phyloP scores from a whole-genome alignment of 228 moss, liverwort and hornwort genomes.

The Sphagnum magellanicum region DNA sequence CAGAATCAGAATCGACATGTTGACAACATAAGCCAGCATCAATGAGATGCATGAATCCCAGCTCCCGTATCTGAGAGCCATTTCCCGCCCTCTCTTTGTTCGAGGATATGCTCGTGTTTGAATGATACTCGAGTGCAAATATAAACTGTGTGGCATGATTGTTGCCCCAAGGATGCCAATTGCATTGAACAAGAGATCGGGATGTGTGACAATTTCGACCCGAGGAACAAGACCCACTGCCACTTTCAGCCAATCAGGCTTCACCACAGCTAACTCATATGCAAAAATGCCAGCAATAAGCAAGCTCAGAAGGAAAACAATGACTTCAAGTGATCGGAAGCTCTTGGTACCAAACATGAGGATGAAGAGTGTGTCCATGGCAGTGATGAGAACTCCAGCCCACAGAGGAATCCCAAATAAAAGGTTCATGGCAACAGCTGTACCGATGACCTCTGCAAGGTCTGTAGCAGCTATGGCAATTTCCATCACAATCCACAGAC shows the following conservation, averaged over 20 bases:
- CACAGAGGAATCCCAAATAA: constrained; percentile 54
- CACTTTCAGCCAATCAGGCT: constrained; percentile 51
- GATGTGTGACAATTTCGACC: constrained; percentile 33
- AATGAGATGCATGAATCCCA: constrained; percentile 54
- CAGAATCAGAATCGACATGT: constrained; percentile 45
- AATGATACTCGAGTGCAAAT: constrained; percentile 63
- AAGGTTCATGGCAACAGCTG: constrained; percentile 53
- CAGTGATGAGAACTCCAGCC: constrained; percentile 61
- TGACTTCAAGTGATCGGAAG: constrained; percentile 53
- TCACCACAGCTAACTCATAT: constrained; percentile 53
- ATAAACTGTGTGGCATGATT: constrained; percentile 62
- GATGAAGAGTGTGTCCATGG: constrained; percentile 48
- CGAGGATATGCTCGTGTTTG: constrained; percentile 60
- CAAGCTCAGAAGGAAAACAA: constrained; percentile 40
- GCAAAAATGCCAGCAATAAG: constrained; percentile 44
- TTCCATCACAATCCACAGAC: constrained; percentile 55
- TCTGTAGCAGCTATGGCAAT: constrained; percentile 64
- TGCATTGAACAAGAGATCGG: constrained; percentile 40
- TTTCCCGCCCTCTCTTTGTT: constrained; percentile 52
- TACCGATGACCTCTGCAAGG: constrained; percentile 60
- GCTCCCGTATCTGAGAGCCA: constrained; percentile 55
- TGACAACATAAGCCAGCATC: constrained; percentile 59
- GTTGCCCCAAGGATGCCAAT: constrained; percentile 64
- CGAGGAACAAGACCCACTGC: constrained; percentile 31
- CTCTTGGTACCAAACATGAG: constrained; percentile 43